Evolutionary conservation across 805 yeast genomes (phyloP).

Genomic region (Wickerhamiella azyma): DNA sequence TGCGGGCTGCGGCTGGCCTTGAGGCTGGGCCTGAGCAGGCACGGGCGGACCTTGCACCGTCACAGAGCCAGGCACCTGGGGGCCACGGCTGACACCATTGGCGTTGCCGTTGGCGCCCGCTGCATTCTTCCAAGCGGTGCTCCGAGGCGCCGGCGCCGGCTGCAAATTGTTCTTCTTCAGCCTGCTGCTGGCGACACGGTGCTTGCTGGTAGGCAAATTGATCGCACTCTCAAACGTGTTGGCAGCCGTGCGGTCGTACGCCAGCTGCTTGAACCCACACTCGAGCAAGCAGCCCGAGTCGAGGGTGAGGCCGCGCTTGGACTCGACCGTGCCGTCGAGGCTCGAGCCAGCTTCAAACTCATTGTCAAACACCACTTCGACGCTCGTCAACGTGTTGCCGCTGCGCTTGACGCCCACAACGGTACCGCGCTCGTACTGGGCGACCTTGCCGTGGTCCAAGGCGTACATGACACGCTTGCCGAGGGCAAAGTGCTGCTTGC

Average conservation of each 20-base stretch:
- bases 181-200: conserved; percentile 1
- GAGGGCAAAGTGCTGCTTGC: conserved; percentile 60
- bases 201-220: conserved; percentile 7
- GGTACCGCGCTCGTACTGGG: conserved; percentile 77
- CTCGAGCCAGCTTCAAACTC: conserved; percentile 72
- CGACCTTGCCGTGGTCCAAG: conserved; percentile 79
- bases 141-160: conserved; percentile 1
- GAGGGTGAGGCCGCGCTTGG: conserved; percentile 73
- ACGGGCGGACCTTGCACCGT: background rate
- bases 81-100: too few relatives aligned
- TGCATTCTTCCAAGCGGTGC: background rate
- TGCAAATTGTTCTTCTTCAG: background rate
- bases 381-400: conserved; percentile 27
- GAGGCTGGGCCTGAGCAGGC: background rate
- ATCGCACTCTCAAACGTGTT: conserved; percentile 21
- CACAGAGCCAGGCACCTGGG: too few relatives aligned
- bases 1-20: background rate
- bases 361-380: conserved; percentile 73
- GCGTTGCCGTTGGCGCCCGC: background rate
- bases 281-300: conserved; percentile 75
- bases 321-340: conserved; percentile 59
- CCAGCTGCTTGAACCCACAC: conserved; percentile 57
- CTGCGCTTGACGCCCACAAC: conserved; percentile 49
- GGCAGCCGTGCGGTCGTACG: conserved; percentile 55
- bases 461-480: conserved; percentile 88